These are phyloP conservation scores for Zygosaccharomyces kombuchaensis DNA, from an alignment of 805 yeast genomes.

Conservation along the genomic window DNA sequence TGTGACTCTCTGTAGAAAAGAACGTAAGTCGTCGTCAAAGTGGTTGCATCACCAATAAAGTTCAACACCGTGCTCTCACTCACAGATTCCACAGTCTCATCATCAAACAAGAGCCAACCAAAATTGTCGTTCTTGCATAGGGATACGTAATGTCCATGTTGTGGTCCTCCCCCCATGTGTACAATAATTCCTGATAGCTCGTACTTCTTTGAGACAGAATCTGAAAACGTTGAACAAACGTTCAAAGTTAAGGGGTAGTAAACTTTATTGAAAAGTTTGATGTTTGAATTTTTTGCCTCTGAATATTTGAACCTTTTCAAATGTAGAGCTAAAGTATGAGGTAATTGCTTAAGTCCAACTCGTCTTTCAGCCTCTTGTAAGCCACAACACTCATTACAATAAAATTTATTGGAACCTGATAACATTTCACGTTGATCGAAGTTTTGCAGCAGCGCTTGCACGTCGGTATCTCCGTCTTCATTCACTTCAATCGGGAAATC, in stretches of 20 bases:
- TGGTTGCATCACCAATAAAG: constrained; percentile 84
- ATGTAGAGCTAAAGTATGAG: constrained; percentile 76
- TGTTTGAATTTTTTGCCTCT: constrained; percentile 73
- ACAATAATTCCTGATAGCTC: constrained; percentile 84
- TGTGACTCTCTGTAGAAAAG: constrained; percentile 69
- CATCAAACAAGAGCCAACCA: constrained; percentile 93
- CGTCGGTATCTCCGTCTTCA: constrained; percentile 66
- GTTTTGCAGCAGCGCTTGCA: constrained; percentile 40
- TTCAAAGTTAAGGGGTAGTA: constrained; percentile 71
- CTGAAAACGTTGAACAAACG: constrained; percentile 48
- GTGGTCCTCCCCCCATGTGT: constrained; percentile 96
- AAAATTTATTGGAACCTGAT: constrained; percentile 83
- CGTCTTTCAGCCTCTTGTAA: constrained; percentile 92
- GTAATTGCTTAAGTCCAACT: constrained; percentile 72
- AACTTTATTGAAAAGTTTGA: constrained; percentile 81
- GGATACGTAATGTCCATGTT: constrained; percentile 94
- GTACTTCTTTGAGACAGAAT: constrained; percentile 51
- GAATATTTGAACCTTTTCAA: constrained; percentile 89
- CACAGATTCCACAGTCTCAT: constrained; percentile 87
- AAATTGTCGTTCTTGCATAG: constrained; percentile 69
- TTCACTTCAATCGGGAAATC: constrained; percentile 85
- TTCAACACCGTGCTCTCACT: constrained; percentile 76
- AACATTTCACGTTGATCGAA: constrained; percentile 84
- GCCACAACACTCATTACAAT: constrained; percentile 85
- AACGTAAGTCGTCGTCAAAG: constrained; percentile 88